phyloP scores from a whole-genome alignment of 106 monocot genomes.

The Dactylorhiza incarnata region DNA sequence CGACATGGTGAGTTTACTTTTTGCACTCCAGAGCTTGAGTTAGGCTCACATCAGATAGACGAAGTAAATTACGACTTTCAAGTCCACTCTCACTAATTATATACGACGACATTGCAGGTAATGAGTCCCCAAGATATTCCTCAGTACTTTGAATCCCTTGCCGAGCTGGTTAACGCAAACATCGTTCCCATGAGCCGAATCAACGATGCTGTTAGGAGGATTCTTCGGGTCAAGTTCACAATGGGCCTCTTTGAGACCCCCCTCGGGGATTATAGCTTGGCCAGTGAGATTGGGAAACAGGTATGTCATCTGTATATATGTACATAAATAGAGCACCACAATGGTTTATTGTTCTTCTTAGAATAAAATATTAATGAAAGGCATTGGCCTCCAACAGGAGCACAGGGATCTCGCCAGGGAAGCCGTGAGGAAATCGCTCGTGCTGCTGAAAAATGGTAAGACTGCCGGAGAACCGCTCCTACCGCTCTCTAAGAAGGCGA shows the following conservation, averaged over 20 bases:
- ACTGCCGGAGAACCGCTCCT: slow-evolving; percentile 13
- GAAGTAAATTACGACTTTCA: no score
- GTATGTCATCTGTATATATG: background rate
- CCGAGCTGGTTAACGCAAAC: slow-evolving; percentile 1
- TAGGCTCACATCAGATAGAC: no score
- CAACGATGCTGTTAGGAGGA: slow-evolving; percentile 20
- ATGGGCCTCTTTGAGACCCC: slow-evolving; percentile 39
- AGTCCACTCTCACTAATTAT: background rate
- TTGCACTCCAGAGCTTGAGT: no score
- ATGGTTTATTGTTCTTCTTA: background rate
- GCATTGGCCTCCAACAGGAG: slow-evolving; percentile 16
- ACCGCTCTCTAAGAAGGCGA: slow-evolving; percentile 47
- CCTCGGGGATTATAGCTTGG: slow-evolving; percentile 11
- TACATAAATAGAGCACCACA: background rate
- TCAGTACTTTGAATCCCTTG: slow-evolving; percentile 5
- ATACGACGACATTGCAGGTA: slow-evolving; percentile 8
- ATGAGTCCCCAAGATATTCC: slow-evolving; percentile 18
- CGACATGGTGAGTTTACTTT: slow-evolving; percentile 40
- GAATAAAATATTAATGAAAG: no score
- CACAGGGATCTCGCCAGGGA: slow-evolving; percentile 49
- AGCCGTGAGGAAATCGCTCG: slow-evolving; percentile 57
- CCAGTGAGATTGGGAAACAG: slow-evolving; percentile 23
- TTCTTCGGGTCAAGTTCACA: slow-evolving; percentile 21
- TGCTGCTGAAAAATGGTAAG: slow-evolving; percentile 53
- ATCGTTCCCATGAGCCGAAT: slow-evolving; percentile 25